Conservation (phyloP, 2,329 filamentous ascomycete species). For the Esteya vermicola region DNA sequence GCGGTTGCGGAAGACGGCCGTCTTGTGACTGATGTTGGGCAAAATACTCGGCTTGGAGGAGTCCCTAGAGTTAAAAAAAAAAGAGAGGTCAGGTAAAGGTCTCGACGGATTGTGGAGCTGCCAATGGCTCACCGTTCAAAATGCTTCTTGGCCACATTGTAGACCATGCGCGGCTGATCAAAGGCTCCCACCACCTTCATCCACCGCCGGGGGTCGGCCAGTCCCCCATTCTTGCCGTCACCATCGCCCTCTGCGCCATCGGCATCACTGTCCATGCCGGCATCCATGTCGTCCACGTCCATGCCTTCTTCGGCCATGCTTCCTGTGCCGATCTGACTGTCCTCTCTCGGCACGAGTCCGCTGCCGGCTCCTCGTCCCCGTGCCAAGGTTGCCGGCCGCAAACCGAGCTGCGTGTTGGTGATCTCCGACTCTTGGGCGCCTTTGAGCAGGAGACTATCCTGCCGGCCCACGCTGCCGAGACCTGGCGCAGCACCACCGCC, state of each 20-base stretch:
- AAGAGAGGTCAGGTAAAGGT: slow-evolving; percentile 1
- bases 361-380: background rate
- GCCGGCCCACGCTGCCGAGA: slow-evolving; percentile 34
- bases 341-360: slow-evolving; percentile 36
- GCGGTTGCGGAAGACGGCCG: slow-evolving; percentile 70
- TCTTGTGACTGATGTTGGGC: slow-evolving; percentile 69
- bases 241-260: background rate
- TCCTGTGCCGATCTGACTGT: slow-evolving; percentile 52
- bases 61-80: slow-evolving; percentile 28
- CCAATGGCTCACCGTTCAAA: slow-evolving; percentile 53
- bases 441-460: slow-evolving; percentile 52
- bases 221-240: slow-evolving; percentile 35
- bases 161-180: slow-evolving; percentile 67
- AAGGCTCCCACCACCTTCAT: slow-evolving; percentile 72
- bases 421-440: slow-evolving; percentile 34
- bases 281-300: slow-evolving; percentile 36
- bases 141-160: slow-evolving; percentile 72
- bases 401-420: slow-evolving; percentile 38
- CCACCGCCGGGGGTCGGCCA: slow-evolving; percentile 65
- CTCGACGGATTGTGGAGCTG: slow-evolving; percentile 1
- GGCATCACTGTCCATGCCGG: slow-evolving; percentile 30
- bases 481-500: too few relatives aligned
- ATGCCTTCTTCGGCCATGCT: too few relatives aligned
- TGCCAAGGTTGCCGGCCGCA: slow-evolving; percentile 26
- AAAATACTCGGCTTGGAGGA: slow-evolving; percentile 54